These are phyloP conservation scores for Misopates orontium DNA, from an alignment of 257 asterid genomes.

Conservation along the genomic window DNA sequence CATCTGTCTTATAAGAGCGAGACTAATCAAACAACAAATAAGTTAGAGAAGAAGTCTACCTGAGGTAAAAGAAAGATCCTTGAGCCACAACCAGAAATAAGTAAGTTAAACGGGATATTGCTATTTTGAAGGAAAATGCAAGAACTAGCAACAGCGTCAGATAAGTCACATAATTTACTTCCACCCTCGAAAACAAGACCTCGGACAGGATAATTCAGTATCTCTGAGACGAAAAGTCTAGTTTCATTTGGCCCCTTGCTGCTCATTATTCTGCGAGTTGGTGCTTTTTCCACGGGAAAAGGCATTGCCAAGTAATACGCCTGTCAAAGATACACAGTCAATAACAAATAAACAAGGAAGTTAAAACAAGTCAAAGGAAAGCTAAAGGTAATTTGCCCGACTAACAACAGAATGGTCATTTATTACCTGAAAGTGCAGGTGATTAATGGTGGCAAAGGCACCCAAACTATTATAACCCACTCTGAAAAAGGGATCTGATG, in stretches of 20 bases:
- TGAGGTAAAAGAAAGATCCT: slow-evolving; percentile 67
- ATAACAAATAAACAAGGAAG: slow-evolving; percentile 2
- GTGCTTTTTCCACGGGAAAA: slow-evolving; percentile 72
- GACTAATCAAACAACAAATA: neutral
- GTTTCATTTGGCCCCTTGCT: slow-evolving; percentile 41
- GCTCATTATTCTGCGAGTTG: slow-evolving; percentile 43
- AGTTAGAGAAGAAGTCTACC: slow-evolving; percentile 36
- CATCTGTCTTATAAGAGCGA: neutral
- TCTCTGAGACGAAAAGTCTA: slow-evolving; percentile 52
- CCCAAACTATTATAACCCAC: slow-evolving; percentile 82
- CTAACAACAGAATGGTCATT: slow-evolving; percentile 5
- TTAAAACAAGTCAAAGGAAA: neutral
- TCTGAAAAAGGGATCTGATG: slow-evolving; percentile 61
- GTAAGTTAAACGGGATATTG: slow-evolving; percentile 64
- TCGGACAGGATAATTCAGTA: slow-evolving; percentile 59
- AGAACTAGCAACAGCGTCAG: slow-evolving; percentile 55
- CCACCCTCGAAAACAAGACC: slow-evolving; percentile 73
- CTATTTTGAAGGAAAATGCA: slow-evolving; percentile 60
- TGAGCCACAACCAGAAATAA: slow-evolving; percentile 60
- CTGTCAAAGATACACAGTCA: slow-evolving; percentile 31
- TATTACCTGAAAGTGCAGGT: slow-evolving; percentile 82
- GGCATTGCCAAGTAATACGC: slow-evolving; percentile 69
- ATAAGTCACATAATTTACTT: slow-evolving; percentile 35
- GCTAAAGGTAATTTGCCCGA: neutral
- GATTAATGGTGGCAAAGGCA: slow-evolving; percentile 83